A percentile compares a stretch with the other conserved stretches of the same genome.
These are phyloP conservation scores for Gomphus sp. DNA, from an alignment of 1,284 basidiomycete genomes.

Conservation along the genomic window DNA sequence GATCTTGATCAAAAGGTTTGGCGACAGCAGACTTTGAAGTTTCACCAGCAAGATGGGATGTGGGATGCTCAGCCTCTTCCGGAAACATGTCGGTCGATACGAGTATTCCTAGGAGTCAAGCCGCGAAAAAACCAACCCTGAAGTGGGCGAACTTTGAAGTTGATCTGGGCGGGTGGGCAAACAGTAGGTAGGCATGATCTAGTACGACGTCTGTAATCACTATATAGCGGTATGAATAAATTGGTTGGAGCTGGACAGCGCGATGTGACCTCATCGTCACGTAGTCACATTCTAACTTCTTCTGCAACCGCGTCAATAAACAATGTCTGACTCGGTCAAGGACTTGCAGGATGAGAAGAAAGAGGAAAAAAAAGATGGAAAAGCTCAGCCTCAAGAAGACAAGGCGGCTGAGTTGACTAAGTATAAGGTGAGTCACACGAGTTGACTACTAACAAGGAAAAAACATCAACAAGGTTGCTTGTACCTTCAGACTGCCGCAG, in stretches of 20 bases:
- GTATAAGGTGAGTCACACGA: constrained; percentile 55
- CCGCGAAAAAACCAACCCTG: background rate
- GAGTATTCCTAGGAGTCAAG: constrained; percentile 23
- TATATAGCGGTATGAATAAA: background rate
- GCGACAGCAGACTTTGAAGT: constrained; percentile 26
- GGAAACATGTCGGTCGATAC: constrained; percentile 35
- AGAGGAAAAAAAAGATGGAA: constrained; percentile 31
- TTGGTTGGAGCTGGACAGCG: background rate
- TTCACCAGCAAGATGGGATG: constrained; percentile 15
- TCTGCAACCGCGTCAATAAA: background rate
- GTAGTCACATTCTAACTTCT: background rate
- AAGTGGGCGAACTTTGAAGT: background rate
- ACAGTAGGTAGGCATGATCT: too few species aligned
- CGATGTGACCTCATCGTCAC: background rate
- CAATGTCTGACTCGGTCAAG: constrained; percentile 8
- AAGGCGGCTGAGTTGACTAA: constrained; percentile 72
- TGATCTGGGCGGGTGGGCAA: background rate
- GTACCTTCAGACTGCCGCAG: constrained; percentile 66
- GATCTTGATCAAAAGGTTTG: constrained; percentile 42
- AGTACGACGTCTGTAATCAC: background rate
- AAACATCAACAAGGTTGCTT: background rate
- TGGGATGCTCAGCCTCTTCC: constrained; percentile 14
- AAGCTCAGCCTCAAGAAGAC: constrained; percentile 31
- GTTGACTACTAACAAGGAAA: background rate
- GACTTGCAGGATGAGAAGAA: constrained; percentile 9